Conservation (phyloP, 441 rosid genomes). For the Populus tomentosa region DNA sequence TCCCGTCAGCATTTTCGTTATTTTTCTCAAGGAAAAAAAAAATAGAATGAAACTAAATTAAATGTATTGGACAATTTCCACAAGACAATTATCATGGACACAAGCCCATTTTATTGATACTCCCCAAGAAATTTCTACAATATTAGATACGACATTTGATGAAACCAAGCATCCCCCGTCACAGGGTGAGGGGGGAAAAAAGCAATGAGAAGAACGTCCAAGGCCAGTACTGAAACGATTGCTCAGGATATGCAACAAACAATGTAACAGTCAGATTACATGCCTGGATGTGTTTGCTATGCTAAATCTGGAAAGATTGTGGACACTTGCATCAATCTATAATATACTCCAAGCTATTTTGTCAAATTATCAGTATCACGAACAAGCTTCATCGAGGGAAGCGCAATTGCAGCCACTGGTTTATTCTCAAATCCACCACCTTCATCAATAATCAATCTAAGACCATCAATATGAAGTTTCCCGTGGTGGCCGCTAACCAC, state of each 20-base stretch:
- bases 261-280: background rate
- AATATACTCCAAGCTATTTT: background rate
- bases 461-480: constrained; percentile 69
- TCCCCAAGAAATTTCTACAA: background rate
- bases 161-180: background rate
- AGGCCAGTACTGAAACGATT: background rate
- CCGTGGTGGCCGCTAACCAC: constrained; percentile 87
- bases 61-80: background rate
- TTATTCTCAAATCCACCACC: constrained; percentile 61
- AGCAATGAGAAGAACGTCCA: background rate
- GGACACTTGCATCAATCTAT: background rate
- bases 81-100: background rate
- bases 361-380: constrained; percentile 16
- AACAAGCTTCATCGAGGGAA: constrained; percentile 18
- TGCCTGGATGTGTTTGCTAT: background rate
- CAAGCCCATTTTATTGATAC: background rate
- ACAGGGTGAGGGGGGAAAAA: too few species aligned
- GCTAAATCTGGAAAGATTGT: background rate
- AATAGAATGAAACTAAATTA: background rate
- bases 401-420: constrained; percentile 65
- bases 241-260: background rate
- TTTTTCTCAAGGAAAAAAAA: background rate
- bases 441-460: constrained; percentile 83
- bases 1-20: background rate
- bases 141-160: background rate